These are phyloP conservation scores for Retiboletus flavoniger DNA, from an alignment of 1,284 basidiomycete species.

Conservation along the genomic window DNA sequence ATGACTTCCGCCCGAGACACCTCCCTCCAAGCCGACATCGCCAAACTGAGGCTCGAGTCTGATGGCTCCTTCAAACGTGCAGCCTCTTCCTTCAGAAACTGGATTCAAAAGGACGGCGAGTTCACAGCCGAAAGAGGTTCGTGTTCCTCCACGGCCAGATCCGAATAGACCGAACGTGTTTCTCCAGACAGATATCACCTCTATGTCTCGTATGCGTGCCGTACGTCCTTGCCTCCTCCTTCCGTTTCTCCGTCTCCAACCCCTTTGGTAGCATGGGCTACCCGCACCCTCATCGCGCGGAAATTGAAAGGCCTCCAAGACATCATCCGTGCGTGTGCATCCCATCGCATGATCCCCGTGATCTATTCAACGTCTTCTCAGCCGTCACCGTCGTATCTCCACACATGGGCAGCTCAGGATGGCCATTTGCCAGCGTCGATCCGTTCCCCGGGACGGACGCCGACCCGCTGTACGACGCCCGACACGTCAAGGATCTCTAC, in stretches of 20 bases:
- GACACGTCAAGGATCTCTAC: conserved; percentile 87
- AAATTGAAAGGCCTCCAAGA: conserved; percentile 91
- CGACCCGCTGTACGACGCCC: conserved; percentile 66
- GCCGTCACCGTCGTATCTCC: conserved; percentile 85
- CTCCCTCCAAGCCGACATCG: conserved; percentile 55
- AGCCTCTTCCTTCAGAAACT: conserved; percentile 70
- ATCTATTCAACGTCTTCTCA: conserved; percentile 2
- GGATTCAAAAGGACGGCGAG: conserved; percentile 69
- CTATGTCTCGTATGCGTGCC: conserved; percentile 78
- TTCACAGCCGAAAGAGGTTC: conserved; percentile 82
- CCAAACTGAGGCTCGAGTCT: conserved; percentile 56
- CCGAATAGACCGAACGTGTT: neutral
- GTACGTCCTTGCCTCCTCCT: conserved; percentile 45
- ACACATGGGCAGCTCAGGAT: conserved; percentile 79
- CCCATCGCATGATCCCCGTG: neutral
- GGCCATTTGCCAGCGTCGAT: conserved; percentile 81
- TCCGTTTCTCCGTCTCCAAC: neutral
- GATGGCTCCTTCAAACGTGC: conserved; percentile 87
- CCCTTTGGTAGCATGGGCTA: conserved; percentile 77
- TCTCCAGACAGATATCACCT: conserved; percentile 80
- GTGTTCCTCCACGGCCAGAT: conserved; percentile 13
- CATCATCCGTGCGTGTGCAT: conserved; percentile 63
- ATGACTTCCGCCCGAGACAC: conserved; percentile 35
- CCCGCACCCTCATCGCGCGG: conserved; percentile 84
- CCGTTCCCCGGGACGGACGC: conserved; percentile 68